These are phyloP conservation scores for Cornus suecica DNA, from an alignment of 148 eudicot species.

Conservation along the genomic window DNA sequence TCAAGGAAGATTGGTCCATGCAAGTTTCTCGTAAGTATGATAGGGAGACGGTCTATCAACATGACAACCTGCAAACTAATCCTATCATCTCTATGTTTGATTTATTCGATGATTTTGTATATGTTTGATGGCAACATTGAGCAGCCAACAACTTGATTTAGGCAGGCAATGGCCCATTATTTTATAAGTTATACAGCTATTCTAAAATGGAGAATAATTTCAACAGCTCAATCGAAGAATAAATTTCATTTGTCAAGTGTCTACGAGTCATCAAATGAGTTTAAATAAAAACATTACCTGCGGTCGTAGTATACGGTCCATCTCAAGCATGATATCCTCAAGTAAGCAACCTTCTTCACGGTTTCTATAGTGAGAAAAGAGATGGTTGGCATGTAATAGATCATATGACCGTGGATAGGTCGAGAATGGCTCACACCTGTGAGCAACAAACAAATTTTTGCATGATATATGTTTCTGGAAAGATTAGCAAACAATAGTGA, in stretches of 20 bases:
- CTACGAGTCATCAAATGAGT: background rate
- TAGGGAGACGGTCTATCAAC: too few relatives aligned
- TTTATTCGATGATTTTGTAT: too few relatives aligned
- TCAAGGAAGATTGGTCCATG: too few relatives aligned
- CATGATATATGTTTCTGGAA: background rate
- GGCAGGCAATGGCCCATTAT: background rate
- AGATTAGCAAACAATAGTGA: constrained; percentile 14
- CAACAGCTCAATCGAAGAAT: background rate
- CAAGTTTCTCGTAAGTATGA: too few relatives aligned
- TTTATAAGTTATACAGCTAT: background rate
- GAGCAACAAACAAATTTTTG: constrained; percentile 8
- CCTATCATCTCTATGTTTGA: too few relatives aligned
- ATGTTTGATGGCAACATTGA: too few relatives aligned
- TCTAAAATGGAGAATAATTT: background rate
- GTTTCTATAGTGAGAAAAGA: constrained; percentile 69
- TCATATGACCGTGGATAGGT: constrained; percentile 96
- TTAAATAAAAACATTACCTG: constrained; percentile 46
- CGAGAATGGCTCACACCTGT: constrained; percentile 94
- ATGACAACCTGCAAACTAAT: too few relatives aligned
- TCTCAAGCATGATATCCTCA: constrained; percentile 93
- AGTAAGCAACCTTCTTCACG: constrained; percentile 60
- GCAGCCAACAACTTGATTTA: too few relatives aligned
- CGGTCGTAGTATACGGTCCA: constrained; percentile 88
- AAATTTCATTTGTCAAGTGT: constrained; percentile 4
- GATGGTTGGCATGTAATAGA: constrained; percentile 78